Conservation (phyloP, 2,329 filamentous ascomycete genomes). For the Thielaviopsis euricoi region DNA sequence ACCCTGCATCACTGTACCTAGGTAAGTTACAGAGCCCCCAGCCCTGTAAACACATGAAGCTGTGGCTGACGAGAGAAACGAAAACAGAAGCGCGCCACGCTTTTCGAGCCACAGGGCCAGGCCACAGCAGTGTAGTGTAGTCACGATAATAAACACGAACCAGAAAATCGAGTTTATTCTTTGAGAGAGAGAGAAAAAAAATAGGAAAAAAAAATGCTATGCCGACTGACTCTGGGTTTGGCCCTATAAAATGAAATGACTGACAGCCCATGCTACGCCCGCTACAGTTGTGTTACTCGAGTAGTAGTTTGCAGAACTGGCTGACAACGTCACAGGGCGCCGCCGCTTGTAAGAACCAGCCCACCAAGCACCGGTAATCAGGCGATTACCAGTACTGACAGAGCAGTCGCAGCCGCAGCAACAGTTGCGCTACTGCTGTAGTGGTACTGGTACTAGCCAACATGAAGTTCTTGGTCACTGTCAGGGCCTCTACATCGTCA, state of each 20-base stretch:
- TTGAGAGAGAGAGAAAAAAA: too few relatives aligned
- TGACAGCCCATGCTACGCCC: too few relatives aligned
- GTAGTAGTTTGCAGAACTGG: neutral
- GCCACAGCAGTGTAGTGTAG: neutral
- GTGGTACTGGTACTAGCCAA: too few relatives aligned
- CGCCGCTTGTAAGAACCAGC: neutral
- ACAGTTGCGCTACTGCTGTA: too few relatives aligned
- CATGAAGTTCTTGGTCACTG: neutral
- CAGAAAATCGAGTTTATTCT: too few relatives aligned
- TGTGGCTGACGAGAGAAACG: neutral
- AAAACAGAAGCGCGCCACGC: neutral
- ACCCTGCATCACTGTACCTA: too few relatives aligned
- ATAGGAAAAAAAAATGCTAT: neutral
- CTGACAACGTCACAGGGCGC: neutral
- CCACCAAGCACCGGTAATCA: neutral
- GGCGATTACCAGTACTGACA: neutral
- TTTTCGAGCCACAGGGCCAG: too few relatives aligned
- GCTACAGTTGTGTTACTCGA: neutral
- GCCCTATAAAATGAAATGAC: neutral
- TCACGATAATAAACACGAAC: neutral
- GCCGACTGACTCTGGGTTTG: neutral
- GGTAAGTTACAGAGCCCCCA: too few relatives aligned
- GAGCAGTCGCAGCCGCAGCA: too few relatives aligned
- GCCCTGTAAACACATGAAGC: neutral
- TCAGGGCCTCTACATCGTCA: neutral